Percentiles rank a stretch among this genome's conserved stretches.
phyloP scores from a whole-genome alignment of 139 green algal genomes.

The Coelastrella sp. region DNA sequence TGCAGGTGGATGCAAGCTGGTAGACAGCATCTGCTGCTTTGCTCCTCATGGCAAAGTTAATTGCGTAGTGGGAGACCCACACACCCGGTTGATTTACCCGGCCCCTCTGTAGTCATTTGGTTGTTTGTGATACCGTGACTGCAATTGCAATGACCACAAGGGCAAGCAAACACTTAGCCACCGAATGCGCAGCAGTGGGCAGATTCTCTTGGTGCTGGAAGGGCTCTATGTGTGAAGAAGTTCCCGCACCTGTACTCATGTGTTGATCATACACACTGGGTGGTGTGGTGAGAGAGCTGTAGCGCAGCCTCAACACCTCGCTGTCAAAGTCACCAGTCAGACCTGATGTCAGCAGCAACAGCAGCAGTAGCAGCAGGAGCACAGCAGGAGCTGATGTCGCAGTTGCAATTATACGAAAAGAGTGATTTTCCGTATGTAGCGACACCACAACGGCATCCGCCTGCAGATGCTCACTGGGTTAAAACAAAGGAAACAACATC shows the following conservation, averaged over 20 bases:
- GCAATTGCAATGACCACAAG: too few relatives aligned
- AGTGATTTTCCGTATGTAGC: too few relatives aligned
- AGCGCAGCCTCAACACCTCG: conserved; percentile 80
- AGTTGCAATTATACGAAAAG: neutral
- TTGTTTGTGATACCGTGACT: too few relatives aligned
- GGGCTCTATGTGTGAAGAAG: neutral
- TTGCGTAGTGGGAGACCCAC: too few relatives aligned
- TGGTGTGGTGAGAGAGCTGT: conserved; percentile 86
- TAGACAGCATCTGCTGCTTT: neutral
- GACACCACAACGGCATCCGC: too few relatives aligned
- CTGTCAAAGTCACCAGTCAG: conserved; percentile 82
- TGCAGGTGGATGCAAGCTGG: too few relatives aligned
- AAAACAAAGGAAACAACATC: neutral
- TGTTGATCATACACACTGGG: conserved; percentile 82
- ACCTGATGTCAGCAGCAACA: conserved; percentile 47
- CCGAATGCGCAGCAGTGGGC: neutral
- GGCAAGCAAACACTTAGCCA: neutral
- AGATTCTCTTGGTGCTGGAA: too few relatives aligned
- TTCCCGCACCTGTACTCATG: conserved; percentile 58
- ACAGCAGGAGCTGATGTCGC: neutral
- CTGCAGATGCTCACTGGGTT: too few relatives aligned
- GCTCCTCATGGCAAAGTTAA: too few relatives aligned
- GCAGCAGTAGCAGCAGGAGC: conserved; percentile 12
- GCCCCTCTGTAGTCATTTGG: too few relatives aligned
- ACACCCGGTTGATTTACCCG: too few relatives aligned